These are phyloP conservation scores for Blastobotrys peoriensis DNA, from an alignment of 805 yeast genomes.

Conservation along the genomic window DNA sequence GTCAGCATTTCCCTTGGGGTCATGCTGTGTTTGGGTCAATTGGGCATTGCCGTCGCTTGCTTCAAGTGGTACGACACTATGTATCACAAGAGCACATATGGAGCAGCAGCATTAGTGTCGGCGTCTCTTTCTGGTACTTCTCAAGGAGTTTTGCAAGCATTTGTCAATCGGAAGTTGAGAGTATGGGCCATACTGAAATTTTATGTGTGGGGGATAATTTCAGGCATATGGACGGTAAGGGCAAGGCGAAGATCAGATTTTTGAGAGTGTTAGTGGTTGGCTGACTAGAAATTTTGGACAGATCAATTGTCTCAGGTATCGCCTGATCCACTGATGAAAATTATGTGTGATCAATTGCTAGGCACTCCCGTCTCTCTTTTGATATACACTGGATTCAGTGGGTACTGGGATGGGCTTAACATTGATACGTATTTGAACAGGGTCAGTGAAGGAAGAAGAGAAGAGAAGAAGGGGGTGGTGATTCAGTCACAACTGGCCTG, in stretches of 20 bases:
- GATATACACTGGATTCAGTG: constrained; percentile 27
- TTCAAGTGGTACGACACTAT: constrained; percentile 22
- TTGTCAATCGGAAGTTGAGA: constrained; percentile 8
- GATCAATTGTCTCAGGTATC: constrained; percentile 26
- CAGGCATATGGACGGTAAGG: constrained; percentile 31
- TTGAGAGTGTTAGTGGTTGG: neutral
- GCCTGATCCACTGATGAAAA: constrained; percentile 18
- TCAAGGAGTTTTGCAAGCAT: constrained; percentile 29
- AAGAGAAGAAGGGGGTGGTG: neutral
- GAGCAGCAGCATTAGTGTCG: constrained; percentile 29
- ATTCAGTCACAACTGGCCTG: neutral
- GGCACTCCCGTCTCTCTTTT: constrained; percentile 32
- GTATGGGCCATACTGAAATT: constrained; percentile 24
- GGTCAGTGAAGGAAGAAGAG: constrained; percentile 7
- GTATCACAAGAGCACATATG: constrained; percentile 22
- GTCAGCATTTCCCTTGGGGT: constrained; percentile 40
- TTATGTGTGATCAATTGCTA: constrained; percentile 28
- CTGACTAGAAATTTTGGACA: constrained; percentile 30
- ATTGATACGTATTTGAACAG: constrained; percentile 26
- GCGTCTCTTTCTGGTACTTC: constrained; percentile 28
- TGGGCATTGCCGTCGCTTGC: constrained; percentile 19
- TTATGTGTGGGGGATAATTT: constrained; percentile 33
- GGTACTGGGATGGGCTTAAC: constrained; percentile 33
- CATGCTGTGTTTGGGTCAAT: constrained; percentile 30
- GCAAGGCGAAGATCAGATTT: neutral